A percentile compares a stretch with the other conserved stretches of the same genome.
Evolutionary conservation across 208 protist species (phyloP).

Genomic region (Strigomonas galati): DNA sequence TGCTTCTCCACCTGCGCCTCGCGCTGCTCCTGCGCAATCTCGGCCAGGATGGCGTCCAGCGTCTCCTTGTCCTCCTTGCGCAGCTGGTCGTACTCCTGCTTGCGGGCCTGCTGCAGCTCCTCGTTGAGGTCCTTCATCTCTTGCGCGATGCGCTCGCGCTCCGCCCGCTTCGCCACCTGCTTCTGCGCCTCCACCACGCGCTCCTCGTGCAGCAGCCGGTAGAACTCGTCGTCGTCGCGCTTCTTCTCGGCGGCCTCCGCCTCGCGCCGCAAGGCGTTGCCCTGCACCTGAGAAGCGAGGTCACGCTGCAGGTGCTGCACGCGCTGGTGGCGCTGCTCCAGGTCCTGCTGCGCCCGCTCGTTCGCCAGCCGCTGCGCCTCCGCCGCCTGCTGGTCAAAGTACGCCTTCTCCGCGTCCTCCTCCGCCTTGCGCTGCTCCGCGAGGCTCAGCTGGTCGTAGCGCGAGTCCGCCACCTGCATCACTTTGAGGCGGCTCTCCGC

Average conservation of each 20-base stretch:
- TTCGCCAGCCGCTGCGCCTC: constrained; percentile 60
- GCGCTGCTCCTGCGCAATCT: constrained; percentile 51
- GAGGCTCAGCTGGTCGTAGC: constrained; percentile 61
- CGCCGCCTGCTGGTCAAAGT: constrained; percentile 67
- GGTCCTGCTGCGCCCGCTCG: constrained; percentile 59
- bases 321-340: constrained; percentile 48
- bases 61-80: constrained; percentile 57
- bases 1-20: constrained; percentile 35
- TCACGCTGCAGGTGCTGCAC: constrained; percentile 40
- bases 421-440: constrained; percentile 37
- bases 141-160: constrained; percentile 32
- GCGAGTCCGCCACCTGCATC: constrained; percentile 78
- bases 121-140: constrained; percentile 78
- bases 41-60: constrained; percentile 58
- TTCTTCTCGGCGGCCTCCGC: constrained; percentile 28
- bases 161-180: constrained; percentile 26
- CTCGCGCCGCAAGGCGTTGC: constrained; percentile 55
- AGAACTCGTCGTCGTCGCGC: constrained; percentile 61
- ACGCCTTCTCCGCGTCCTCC: constrained; percentile 46
- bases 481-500: constrained; percentile 83
- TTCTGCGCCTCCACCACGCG: constrained; percentile 44
- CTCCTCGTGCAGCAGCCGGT: constrained; percentile 70
- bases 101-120: constrained; percentile 52
- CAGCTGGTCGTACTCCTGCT: constrained; percentile 75
- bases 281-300: constrained; percentile 68